Percentiles rank a stretch among this genome's conserved stretches.
Conservation (phyloP, 2,329 filamentous ascomycete genomes). For the Sporothrix euskadiensis region DNA sequence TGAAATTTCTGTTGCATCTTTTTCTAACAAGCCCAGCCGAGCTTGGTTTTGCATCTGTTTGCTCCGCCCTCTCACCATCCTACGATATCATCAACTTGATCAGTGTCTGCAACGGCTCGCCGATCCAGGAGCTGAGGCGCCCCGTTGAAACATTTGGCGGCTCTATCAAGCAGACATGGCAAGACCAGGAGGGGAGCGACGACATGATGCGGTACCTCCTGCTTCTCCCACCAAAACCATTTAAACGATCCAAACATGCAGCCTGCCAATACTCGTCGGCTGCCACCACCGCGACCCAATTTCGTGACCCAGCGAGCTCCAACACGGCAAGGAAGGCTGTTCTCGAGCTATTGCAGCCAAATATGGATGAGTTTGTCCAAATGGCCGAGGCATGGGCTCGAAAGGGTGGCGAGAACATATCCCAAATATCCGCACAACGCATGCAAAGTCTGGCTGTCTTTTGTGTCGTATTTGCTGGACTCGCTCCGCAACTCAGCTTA, state of each 20-base stretch:
- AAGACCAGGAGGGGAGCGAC: slow-evolving; percentile 46
- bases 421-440: slow-evolving; percentile 54
- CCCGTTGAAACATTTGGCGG: slow-evolving; percentile 49
- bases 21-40: slow-evolving; percentile 54
- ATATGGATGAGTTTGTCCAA: slow-evolving; percentile 51
- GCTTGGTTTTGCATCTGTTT: slow-evolving; percentile 63
- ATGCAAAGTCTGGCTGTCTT: slow-evolving; percentile 55
- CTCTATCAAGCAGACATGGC: slow-evolving; percentile 51
- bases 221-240: slow-evolving; percentile 46
- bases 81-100: slow-evolving; percentile 68
- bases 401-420: slow-evolving; percentile 46
- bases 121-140: slow-evolving; percentile 38
- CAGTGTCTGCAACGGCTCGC: slow-evolving; percentile 64
- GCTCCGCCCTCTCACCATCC: slow-evolving; percentile 64
- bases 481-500: slow-evolving; percentile 51
- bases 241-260: not conserved
- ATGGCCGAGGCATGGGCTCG: slow-evolving; percentile 52
- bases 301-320: slow-evolving; percentile 32
- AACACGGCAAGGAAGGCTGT: slow-evolving; percentile 53
- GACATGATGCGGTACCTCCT: slow-evolving; percentile 57
- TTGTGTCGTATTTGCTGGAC: slow-evolving; percentile 47
- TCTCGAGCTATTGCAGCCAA: slow-evolving; percentile 56
- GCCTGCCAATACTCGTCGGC: slow-evolving; percentile 23
- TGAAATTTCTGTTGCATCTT: not conserved
- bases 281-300: slow-evolving; percentile 17